Conservation (phyloP, 2,329 filamentous ascomycete species). For the Claviceps fusiformis region DNA sequence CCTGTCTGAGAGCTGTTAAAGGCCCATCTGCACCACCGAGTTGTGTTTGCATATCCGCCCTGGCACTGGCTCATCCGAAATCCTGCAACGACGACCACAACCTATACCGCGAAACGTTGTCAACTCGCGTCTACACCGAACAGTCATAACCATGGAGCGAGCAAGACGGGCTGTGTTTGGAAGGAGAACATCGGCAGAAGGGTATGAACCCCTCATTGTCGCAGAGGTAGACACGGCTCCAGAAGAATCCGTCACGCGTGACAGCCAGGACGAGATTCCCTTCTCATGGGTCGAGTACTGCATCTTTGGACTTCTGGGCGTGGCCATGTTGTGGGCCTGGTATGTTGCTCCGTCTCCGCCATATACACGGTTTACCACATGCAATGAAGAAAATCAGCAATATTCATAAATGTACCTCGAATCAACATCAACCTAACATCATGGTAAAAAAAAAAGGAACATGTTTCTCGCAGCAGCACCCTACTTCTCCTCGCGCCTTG, state of each 20-base stretch:
- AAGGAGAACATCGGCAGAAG: slow-evolving; percentile 7
- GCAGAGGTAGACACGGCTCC: slow-evolving; percentile 15
- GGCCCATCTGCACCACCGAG: neutral
- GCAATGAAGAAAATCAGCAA: too few relatives aligned
- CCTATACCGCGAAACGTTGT: neutral
- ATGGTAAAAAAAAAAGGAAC: slow-evolving; percentile 42
- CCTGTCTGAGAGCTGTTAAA: neutral
- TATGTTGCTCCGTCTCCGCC: slow-evolving; percentile 28
- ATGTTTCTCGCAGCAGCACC: slow-evolving; percentile 95
- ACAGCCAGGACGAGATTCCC: slow-evolving; percentile 26
- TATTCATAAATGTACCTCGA: too few relatives aligned
- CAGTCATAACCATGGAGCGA: slow-evolving; percentile 12
- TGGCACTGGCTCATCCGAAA: neutral
- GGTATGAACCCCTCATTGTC: slow-evolving; percentile 20
- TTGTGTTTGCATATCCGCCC: neutral
- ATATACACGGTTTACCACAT: neutral
- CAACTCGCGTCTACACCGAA: neutral
- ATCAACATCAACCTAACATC: neutral
- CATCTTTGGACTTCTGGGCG: slow-evolving; percentile 72
- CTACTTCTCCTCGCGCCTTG: slow-evolving; percentile 80
- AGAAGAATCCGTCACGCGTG: slow-evolving; percentile 15
- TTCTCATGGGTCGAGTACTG: slow-evolving; percentile 82
- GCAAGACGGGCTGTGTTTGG: slow-evolving; percentile 10
- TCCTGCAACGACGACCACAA: neutral
- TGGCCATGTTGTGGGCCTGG: slow-evolving; percentile 98